Conservation (phyloP, 768 basidiomycete species). For the Lenzites betulinus region DNA sequence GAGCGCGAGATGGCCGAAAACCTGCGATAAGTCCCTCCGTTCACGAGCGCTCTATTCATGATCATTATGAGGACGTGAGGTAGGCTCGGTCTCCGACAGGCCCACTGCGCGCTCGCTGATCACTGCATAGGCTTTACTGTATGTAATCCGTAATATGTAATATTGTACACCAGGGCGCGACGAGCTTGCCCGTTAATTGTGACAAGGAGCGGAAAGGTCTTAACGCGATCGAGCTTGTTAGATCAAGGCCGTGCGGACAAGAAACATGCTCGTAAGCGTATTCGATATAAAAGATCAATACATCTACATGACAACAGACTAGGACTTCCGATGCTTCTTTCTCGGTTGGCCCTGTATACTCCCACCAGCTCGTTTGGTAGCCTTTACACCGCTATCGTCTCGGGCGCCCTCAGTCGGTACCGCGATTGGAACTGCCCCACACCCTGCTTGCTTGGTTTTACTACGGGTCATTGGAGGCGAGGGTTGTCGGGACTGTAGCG, state of each 20-base stretch:
- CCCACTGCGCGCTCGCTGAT: too few species aligned
- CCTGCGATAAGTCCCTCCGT: neutral
- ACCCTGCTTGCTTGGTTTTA: too few species aligned
- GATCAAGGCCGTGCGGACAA: too few species aligned
- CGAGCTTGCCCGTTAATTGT: too few species aligned
- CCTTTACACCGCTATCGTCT: neutral
- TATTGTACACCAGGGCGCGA: neutral
- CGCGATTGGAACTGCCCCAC: neutral
- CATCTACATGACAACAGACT: neutral
- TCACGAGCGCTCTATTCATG: neutral
- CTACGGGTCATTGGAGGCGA: neutral
- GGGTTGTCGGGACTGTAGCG: neutral
- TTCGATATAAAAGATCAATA: too few species aligned
- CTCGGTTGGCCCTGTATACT: neutral
- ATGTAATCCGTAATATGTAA: neutral
- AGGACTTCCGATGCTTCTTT: neutral
- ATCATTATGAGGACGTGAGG: neutral
- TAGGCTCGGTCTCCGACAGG: neutral
- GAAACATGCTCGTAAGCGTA: too few species aligned
- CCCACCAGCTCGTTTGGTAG: neutral
- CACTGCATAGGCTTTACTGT: too few species aligned
- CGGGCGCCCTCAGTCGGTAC: neutral
- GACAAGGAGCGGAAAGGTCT: too few species aligned
- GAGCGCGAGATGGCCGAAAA: conserved; percentile 19
- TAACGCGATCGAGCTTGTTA: too few species aligned